Base-by-base conservation (phyloP, 1,284 basidiomycete genomes). In the Puccinia triticina region DNA sequence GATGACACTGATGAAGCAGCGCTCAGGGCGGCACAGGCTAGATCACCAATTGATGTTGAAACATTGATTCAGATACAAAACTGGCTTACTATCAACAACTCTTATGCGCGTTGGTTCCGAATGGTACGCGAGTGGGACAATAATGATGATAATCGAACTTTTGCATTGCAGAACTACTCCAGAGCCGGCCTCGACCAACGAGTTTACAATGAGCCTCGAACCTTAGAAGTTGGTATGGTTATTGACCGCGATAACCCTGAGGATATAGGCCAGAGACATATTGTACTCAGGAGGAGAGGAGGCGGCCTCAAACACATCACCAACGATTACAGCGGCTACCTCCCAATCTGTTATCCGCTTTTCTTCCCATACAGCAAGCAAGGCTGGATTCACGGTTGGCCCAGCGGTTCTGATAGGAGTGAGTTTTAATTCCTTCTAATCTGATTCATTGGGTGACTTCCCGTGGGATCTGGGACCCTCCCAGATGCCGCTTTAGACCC, bases 281-380 rank as follows among this genome's bases (percentile, higher is more conserved):
- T 57, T 14, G 26, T 32, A 4, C 29, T 75, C 4, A 23, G 32
- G 21, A 0, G 10, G 11, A 1, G n/a, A 0, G 21, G 32, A 16
- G 73, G 73, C 14, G 29, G 34, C 14, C 16, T 75, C 46, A 8
- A 32, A 11, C 48, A 43, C 14, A 57, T 75, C 32, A 37, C 46
- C 14, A 53, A 75, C n/a, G 26, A 32, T 29, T 50, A 32, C 34
- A 18, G 46, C 21, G 73, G 73, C 32, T 75, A 75, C 34, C 40
- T 75, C 14, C n/a, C 73, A 8, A 29, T 75, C 29, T 12, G 73
- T 8, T 75, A 57, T 43, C 73, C 73, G 5, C 32, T 57, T 21
- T 59, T 75, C 18, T 75, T 75, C 53, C 73, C 73, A 29, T 21
- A 57, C 59, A 53, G 73, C 26, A 26, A 53, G 32, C 73, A 75